A percentile compares a stretch with the other conserved stretches of the same genome.
phyloP scores from a whole-genome alignment of 352 stramenopile genomes.

The Phytophthora vignae region DNA sequence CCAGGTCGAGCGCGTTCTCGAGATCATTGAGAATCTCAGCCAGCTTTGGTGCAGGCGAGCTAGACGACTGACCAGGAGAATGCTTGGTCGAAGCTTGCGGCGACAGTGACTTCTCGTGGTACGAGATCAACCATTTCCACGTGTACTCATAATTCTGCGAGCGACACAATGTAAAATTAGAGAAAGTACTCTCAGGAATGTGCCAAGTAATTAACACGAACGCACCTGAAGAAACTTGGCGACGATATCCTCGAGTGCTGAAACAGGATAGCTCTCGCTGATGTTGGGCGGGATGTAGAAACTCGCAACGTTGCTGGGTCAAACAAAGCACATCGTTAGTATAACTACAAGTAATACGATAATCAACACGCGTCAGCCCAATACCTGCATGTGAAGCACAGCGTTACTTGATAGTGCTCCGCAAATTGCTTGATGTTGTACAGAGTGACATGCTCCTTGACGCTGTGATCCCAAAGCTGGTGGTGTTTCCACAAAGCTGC shows the following conservation, averaged over 20 bases:
- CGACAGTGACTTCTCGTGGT: slow-evolving; percentile 52
- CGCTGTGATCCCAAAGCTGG: slow-evolving; percentile 87
- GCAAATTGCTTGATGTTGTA: slow-evolving; percentile 93
- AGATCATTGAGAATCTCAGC: slow-evolving; percentile 67
- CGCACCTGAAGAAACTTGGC: slow-evolving; percentile 88
- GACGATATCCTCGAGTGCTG: slow-evolving; percentile 87
- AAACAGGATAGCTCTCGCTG: slow-evolving; percentile 85
- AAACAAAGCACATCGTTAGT: slow-evolving; percentile 19
- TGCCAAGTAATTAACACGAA: background rate
- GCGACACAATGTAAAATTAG: slow-evolving; percentile 6
- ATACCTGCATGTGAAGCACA: slow-evolving; percentile 90
- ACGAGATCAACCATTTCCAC: slow-evolving; percentile 78
- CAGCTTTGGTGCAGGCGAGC: slow-evolving; percentile 39
- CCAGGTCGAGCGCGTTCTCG: slow-evolving; percentile 69
- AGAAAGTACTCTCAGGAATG: slow-evolving; percentile 1
- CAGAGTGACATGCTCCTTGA: slow-evolving; percentile 89
- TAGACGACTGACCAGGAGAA: slow-evolving; percentile 25
- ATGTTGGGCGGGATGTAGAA: slow-evolving; percentile 89
- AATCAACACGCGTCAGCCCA: background rate
- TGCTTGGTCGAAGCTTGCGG: slow-evolving; percentile 37
- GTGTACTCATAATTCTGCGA: slow-evolving; percentile 80
- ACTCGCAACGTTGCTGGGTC: slow-evolving; percentile 72
- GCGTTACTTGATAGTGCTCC: slow-evolving; percentile 87
- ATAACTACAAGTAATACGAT: background rate
- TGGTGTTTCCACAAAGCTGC: slow-evolving; percentile 78